Evolutionary conservation across 2,329 filamentous ascomycete genomes (phyloP).

Genomic region (Botrytis aclada): DNA sequence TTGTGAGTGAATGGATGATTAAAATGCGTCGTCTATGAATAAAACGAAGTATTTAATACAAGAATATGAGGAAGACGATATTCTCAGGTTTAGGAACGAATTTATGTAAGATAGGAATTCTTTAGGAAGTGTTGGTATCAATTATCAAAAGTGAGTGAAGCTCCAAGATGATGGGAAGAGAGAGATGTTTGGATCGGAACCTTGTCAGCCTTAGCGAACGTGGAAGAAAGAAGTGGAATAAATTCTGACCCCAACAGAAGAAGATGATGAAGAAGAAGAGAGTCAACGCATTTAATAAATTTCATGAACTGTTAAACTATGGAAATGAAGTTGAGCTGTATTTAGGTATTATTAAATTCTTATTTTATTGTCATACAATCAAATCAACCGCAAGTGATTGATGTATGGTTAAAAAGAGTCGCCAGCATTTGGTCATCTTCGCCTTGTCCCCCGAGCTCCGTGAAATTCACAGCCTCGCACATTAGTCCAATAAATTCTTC

Average conservation of each 20-base stretch:
- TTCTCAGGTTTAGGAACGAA: not conserved
- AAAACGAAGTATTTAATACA: not conserved
- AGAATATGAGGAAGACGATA: not conserved
- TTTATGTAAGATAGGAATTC: not conserved
- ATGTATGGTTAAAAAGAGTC: not conserved
- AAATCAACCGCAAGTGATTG: not conserved
- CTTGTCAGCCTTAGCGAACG: conserved; percentile 21
- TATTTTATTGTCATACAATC: not conserved
- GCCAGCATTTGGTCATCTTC: not conserved
- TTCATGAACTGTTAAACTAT: not conserved
- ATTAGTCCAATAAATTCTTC: not conserved
- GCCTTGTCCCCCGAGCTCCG: not conserved
- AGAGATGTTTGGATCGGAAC: conserved; percentile 14
- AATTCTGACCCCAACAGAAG: not conserved
- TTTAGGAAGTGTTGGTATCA: not conserved
- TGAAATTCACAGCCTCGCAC: conserved; percentile 6
- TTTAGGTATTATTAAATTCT: not conserved
- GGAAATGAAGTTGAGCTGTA: not conserved
- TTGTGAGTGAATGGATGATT: not conserved
- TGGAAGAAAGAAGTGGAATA: conserved; percentile 19
- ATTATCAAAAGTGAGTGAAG: conserved; percentile 7
- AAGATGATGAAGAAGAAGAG: not conserved
- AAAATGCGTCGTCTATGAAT: not conserved
- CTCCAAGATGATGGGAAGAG: conserved; percentile 1
- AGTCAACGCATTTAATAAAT: not conserved